Evolutionary conservation across 441 rosid species (phyloP), one percentile per base, ranked within the genome.

Genomic region (Euphorbia celastroides): DNA sequence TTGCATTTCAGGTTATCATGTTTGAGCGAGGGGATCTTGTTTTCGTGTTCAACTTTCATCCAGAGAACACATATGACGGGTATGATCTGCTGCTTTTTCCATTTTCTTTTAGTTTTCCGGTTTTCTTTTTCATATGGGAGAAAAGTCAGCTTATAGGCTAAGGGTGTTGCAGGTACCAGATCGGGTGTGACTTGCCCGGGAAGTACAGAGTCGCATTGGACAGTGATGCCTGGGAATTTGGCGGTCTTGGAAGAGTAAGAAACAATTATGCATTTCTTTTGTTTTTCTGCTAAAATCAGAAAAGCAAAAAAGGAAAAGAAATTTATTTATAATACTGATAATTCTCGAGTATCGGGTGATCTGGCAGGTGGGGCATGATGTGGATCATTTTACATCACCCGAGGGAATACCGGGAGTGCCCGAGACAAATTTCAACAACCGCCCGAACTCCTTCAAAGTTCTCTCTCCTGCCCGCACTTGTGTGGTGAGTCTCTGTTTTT

Each of bases 151-250:
- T n/a, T 48, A 55, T 38, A 57, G 59, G n/a, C 44, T 36, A n/a
- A n/a, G n/a, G n/a, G n/a, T n/a, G n/a, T n/a, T 81, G 69, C 84
- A 89, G 96, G 77, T 89, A 85, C 64, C 85, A 89, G 77, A 81
- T 89, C 58, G 96, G 96, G 50, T 89, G 93, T 38, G 87, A 85
- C 80, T 81, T 81, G 80, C 96, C 96, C 0, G 96, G 96, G 66
- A 87, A 83, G 83, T 87, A 89, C 62, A 78, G 85, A 80, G 86
- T 89, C 73, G 96, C 88, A 59, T 70, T 89, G 62, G 93, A 87
- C 67, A 87, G 91, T 69, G 96, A 87, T 77, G 83, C 89, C 61
- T 38, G 66, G 79, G 91, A 84, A 69, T 89, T 83, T 54, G 93
- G 93, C 44, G 96, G 96, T 61, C 81, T 60, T 51, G 93, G 96